These are phyloP conservation scores for Salix brachista DNA, from an alignment of 345 rosid genomes.

Conservation along the genomic window DNA sequence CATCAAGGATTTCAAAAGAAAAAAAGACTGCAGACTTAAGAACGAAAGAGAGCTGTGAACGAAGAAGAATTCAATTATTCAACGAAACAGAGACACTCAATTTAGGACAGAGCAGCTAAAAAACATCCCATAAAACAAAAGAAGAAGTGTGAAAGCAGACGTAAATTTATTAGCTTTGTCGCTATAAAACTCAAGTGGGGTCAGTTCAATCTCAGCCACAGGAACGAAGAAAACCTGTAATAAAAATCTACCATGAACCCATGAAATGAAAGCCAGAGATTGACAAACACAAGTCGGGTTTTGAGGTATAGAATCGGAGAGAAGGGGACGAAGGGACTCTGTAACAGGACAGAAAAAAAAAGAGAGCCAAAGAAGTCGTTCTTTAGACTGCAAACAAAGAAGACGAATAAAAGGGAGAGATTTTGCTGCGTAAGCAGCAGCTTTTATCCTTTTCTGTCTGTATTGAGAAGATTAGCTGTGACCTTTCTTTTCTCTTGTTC, in stretches of 20 bases:
- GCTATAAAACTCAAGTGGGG: constrained; percentile 10
- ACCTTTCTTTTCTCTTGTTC: neutral
- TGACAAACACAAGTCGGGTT: neutral
- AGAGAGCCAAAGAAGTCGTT: neutral
- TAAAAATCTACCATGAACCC: neutral
- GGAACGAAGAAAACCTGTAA: neutral
- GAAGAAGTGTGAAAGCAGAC: neutral
- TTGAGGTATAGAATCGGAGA: neutral
- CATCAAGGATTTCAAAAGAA: neutral
- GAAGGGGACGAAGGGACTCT: neutral
- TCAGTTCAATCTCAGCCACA: constrained; percentile 16
- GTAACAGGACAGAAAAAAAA: neutral
- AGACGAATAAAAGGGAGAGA: neutral
- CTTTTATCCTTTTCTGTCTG: neutral
- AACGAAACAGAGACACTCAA: neutral
- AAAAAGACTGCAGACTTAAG: neutral
- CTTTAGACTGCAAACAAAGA: neutral
- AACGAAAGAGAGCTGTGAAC: neutral
- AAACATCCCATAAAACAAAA: neutral
- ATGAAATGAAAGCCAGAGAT: neutral
- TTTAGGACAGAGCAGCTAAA: neutral
- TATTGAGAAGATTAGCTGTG: neutral
- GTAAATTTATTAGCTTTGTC: neutral
- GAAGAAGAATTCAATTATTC: neutral
- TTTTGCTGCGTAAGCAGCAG: neutral